A percentile compares a stretch with the other conserved stretches of the same genome.
These are phyloP conservation scores for Areca catechu DNA, from an alignment of 176 grass and related monocot genomes.

Conservation along the genomic window DNA sequence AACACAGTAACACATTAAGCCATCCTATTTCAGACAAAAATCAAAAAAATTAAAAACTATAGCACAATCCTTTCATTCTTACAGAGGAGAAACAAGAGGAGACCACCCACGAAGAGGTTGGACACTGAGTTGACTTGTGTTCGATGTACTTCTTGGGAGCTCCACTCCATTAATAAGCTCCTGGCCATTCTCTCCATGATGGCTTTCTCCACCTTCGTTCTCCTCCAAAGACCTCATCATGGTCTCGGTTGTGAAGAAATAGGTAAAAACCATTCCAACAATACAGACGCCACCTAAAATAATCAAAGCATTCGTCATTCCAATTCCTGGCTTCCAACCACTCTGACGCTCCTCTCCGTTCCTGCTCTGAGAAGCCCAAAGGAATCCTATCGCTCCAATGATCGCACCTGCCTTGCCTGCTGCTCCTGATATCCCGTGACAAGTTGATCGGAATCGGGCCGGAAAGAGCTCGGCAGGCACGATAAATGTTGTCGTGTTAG, in stretches of 20 bases:
- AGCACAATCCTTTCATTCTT: no score
- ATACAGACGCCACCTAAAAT: conserved; percentile 47
- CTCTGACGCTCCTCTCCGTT: neutral
- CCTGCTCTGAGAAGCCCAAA: conserved; percentile 26
- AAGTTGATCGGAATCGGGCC: conserved; percentile 30
- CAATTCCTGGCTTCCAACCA: conserved; percentile 25
- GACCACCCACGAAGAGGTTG: no score
- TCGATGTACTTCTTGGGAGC: no score
- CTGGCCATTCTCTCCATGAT: neutral
- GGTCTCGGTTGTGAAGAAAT: conserved; percentile 49
- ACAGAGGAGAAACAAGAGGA: no score
- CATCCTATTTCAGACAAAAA: no score
- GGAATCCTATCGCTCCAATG: conserved; percentile 30
- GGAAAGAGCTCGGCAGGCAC: conserved; percentile 37
- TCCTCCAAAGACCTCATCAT: conserved; percentile 64
- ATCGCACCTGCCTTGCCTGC: conserved; percentile 26
- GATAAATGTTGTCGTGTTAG: conserved; percentile 36
- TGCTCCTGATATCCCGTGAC: conserved; percentile 33
- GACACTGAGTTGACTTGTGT: no score
- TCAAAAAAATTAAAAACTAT: no score
- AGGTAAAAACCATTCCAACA: conserved; percentile 39
- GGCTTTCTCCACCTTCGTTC: conserved; percentile 27
- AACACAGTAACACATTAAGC: no score
- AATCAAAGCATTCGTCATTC: conserved; percentile 40
- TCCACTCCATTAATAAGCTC: no score